Conservation (phyloP, 1,139 yeast species). For the Nakaseomyces bracarensis region DNA sequence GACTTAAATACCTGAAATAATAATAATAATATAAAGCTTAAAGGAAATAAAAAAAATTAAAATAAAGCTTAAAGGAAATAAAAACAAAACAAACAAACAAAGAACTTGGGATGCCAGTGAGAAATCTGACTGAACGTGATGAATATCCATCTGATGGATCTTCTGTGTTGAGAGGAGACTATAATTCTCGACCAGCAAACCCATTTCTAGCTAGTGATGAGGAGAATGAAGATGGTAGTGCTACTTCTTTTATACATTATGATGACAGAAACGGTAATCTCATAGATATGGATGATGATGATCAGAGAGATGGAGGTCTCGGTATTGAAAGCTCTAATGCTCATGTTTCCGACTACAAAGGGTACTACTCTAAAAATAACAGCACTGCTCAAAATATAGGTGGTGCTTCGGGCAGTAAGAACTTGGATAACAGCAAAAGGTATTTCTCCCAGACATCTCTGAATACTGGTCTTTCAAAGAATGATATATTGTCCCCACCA, state of each 20-base stretch:
- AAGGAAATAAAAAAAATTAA: background rate
- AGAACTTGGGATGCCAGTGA: constrained; percentile 4
- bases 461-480: constrained; percentile 17
- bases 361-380: constrained; percentile 24
- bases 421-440: constrained; percentile 8
- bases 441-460: constrained; percentile 10
- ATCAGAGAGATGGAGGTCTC: constrained; percentile 16
- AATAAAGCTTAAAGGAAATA: background rate
- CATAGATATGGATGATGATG: constrained; percentile 8
- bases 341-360: constrained; percentile 24
- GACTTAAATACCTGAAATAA: too few relatives aligned
- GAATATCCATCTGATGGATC: constrained; percentile 2
- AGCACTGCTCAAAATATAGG: constrained; percentile 8
- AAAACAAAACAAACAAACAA: background rate
- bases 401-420: background rate
- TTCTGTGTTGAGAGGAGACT: background rate
- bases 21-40: too few relatives aligned
- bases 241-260: constrained; percentile 9
- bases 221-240: constrained; percentile 12
- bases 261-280: constrained; percentile 5
- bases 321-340: constrained; percentile 10
- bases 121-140: constrained; percentile 8
- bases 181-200: constrained; percentile 7
- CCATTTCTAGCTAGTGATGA: constrained; percentile 25
- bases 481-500: constrained; percentile 37